These are phyloP conservation scores for Purpureocillium lavendulum DNA, from an alignment of 2,329 filamentous ascomycete genomes.

Conservation along the genomic window DNA sequence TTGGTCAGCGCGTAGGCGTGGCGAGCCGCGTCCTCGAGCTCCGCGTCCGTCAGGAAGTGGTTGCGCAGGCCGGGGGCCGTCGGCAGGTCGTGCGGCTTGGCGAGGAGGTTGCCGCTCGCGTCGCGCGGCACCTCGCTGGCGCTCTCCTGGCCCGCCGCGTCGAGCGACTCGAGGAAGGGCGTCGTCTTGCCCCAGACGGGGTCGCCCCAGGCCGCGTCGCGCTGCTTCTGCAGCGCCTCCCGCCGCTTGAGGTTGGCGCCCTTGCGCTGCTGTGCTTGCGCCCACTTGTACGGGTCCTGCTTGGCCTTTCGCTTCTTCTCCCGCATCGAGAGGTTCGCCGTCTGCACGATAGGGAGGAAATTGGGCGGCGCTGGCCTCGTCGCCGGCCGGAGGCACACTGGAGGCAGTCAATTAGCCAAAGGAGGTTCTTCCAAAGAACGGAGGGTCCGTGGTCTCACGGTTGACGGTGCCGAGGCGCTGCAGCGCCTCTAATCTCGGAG, in stretches of 20 bases:
- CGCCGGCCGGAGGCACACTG: slow-evolving; percentile 54
- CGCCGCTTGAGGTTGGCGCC: slow-evolving; percentile 73
- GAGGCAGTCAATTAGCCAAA: slow-evolving; percentile 11
- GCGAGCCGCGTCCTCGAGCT: slow-evolving; percentile 58
- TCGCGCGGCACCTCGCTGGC: slow-evolving; percentile 27
- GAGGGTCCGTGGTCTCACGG: slow-evolving; percentile 39
- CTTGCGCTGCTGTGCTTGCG: slow-evolving; percentile 76
- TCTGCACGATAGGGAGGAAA: slow-evolving; percentile 52
- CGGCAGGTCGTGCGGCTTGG: slow-evolving; percentile 32
- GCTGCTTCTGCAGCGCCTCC: slow-evolving; percentile 56
- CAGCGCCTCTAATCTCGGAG: slow-evolving; percentile 55
- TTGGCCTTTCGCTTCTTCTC: slow-evolving; percentile 59
- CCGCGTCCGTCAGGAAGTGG: slow-evolving; percentile 61
- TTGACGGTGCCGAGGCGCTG: slow-evolving; percentile 51
- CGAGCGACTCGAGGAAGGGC: slow-evolving; percentile 76
- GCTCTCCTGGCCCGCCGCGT: slow-evolving; percentile 47
- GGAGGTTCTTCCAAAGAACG: not conserved
- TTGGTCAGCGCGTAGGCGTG: slow-evolving; percentile 61
- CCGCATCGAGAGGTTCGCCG: slow-evolving; percentile 53
- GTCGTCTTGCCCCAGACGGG: slow-evolving; percentile 73
- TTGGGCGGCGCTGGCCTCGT: slow-evolving; percentile 35
- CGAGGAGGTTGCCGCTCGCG: slow-evolving; percentile 30
- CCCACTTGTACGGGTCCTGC: slow-evolving; percentile 74
- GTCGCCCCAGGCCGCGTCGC: slow-evolving; percentile 61
- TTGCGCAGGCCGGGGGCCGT: slow-evolving; percentile 56